phyloP scores from a whole-genome alignment of 225 moss, liverwort and hornwort species.

The Lunularia cruciata region DNA sequence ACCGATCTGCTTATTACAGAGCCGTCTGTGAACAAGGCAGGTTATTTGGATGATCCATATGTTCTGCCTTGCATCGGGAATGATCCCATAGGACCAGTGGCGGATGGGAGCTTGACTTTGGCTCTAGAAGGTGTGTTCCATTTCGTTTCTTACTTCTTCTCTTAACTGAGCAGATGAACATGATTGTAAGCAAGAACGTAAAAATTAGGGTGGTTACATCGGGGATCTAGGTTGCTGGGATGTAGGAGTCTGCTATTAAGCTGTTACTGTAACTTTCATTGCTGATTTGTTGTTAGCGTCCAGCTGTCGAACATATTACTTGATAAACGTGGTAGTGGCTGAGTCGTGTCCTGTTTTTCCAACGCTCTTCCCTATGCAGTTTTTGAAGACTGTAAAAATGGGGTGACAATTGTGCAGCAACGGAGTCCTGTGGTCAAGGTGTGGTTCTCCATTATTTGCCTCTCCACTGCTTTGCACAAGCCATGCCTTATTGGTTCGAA shows the following conservation, averaged over 20 bases:
- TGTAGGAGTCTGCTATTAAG: no score
- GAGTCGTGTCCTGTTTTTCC: background rate
- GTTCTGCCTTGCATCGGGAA: conserved; percentile 91
- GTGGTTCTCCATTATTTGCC: background rate
- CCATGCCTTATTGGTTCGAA: background rate
- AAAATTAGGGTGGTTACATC: background rate
- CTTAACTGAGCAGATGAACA: no score
- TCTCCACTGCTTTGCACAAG: background rate
- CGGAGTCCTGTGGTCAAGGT: conserved; percentile 88
- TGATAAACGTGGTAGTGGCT: no score
- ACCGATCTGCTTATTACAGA: conserved; percentile 71
- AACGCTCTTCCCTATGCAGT: conserved; percentile 38
- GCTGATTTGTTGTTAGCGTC: no score
- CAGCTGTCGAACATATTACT: no score
- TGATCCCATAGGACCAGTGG: conserved; percentile 78
- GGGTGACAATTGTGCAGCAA: conserved; percentile 76
- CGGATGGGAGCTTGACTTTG: conserved; percentile 70
- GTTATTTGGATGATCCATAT: conserved; percentile 79
- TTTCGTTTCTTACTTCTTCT: no score
- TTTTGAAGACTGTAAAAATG: conserved; percentile 53
- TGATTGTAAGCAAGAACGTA: no score
- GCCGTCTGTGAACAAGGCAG: conserved; percentile 56
- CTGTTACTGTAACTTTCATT: no score
- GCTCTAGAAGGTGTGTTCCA: conserved; percentile 80
- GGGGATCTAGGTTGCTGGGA: background rate